Evolutionary conservation across 2,329 filamentous ascomycete genomes (phyloP), one percentile per base, ranked within the genome.

Genomic region (Hypoxylon sp.): DNA sequence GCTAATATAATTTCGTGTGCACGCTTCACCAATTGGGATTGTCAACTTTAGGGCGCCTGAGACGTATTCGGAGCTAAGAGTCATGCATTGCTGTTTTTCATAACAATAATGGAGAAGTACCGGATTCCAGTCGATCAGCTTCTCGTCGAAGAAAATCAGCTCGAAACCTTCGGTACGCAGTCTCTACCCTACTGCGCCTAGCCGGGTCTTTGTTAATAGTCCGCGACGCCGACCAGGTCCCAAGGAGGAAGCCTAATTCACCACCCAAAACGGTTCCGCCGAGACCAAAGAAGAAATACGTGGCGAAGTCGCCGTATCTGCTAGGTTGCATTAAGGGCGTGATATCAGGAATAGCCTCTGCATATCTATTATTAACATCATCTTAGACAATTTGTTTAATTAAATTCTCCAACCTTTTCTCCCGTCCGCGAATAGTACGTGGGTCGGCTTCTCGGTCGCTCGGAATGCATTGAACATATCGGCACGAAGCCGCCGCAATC

Each of bases 221-320:
- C 38, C 85, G 80, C 32, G 84, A 82, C 2, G 87, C 89, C 4
- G 84, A 82, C 50, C 82, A 82, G 0, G 83, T 84, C 0, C 90
- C 89, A 0, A 83, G 84, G 63, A 91, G 69, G 50, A 91, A 79
- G 0, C 90, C 89, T 11, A 84, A 78, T 79, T 92, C 90, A 6
- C 90, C 89, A 6, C 89, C 89, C 5, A 92, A 69, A 67, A 92
- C 88, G 4, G 91, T 75, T 0, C 89, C 89, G 13, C 88, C 89
- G 0, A 86, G 74, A 0, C 85, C 84, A 50, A 91, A 89, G 74
- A 91, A 86, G 67, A 86, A 85, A 73, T 89, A 91, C 0, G 90
- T 87, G 2, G 87, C 85, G 28, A 88, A 75, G 68, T 92, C 90
- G 13, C 89, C 89, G 52, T 86, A 74, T 0, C 81, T 81, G 1